Evolutionary conservation across 2,329 filamentous ascomycete species (phyloP).

Genomic region (Davidsoniella virescens): DNA sequence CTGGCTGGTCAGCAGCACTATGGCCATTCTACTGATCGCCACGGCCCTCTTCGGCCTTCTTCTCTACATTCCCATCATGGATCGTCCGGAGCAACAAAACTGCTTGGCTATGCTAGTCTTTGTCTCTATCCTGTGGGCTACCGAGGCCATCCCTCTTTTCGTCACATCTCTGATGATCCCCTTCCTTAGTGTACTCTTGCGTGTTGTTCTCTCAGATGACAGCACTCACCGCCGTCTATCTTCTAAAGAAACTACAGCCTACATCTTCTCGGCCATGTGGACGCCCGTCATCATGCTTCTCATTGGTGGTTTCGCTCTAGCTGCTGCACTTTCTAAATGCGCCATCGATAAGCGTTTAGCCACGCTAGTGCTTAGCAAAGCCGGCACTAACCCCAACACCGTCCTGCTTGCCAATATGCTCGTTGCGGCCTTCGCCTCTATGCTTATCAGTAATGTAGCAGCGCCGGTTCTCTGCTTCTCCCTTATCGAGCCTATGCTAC

Average conservation of each 20-base stretch:
- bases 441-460: constrained; percentile 98
- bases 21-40: constrained; percentile 58
- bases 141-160: constrained; percentile 93
- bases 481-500: constrained; percentile 93
- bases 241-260: constrained; percentile 66
- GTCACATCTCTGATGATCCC: constrained; percentile 90
- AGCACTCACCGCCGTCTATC: constrained; percentile 50
- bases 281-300: constrained; percentile 97
- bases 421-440: constrained; percentile 90
- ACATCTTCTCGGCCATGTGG: constrained; percentile 95
- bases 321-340: constrained; percentile 88
- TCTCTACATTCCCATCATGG: constrained; percentile 65
- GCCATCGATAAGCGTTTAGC: constrained; percentile 96
- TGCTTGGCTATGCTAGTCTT: constrained; percentile 88
- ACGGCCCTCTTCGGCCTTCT: constrained; percentile 58
- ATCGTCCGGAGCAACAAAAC: constrained; percentile 81
- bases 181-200: constrained; percentile 75
- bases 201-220: constrained; percentile 65
- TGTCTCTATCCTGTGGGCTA: constrained; percentile 90
- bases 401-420: constrained; percentile 98
- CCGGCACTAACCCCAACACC: constrained; percentile 73
- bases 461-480: constrained; percentile 94
- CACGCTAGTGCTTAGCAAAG: constrained; percentile 89
- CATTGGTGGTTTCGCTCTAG: constrained; percentile 88
- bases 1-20: constrained; percentile 72